Evolutionary conservation across 306 rosid genomes (phyloP).

Genomic region (Bauhinia variegata): DNA sequence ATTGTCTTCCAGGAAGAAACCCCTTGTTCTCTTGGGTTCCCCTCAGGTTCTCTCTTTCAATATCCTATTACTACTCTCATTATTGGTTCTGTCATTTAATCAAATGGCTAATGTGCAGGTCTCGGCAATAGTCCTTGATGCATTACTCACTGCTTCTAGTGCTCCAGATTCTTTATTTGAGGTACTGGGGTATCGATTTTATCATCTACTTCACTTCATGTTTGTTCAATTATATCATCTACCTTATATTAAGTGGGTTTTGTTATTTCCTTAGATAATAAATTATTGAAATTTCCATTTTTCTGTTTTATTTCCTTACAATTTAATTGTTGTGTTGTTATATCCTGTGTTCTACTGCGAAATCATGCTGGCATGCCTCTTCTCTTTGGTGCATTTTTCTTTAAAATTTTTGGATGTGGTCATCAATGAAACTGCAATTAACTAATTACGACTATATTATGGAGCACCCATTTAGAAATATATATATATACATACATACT

Average conservation of each 20-base stretch:
- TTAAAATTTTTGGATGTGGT: not conserved
- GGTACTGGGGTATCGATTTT: conserved; percentile 40
- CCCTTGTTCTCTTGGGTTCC: conserved; percentile 79
- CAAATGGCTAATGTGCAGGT: conserved; percentile 46
- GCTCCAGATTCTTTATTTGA: conserved; percentile 60
- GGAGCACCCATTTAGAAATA: not conserved
- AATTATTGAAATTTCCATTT: not conserved
- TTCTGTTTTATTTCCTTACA: not conserved
- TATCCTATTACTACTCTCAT: not conserved
- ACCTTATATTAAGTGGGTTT: not conserved
- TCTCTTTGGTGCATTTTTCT: not conserved
- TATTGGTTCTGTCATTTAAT: not conserved
- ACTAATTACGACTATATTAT: not conserved
- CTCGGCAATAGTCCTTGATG: conserved; percentile 75
- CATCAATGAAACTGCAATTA: conserved; percentile 4
- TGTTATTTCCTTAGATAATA: too few relatives aligned
- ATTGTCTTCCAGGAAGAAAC: conserved; percentile 52
- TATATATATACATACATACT: not conserved
- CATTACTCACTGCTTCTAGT: conserved; percentile 67
- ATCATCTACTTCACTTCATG: not conserved
- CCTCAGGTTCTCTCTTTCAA: conserved; percentile 56
- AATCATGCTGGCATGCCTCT: not conserved
- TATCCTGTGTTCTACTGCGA: not conserved
- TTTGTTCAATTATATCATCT: not conserved
- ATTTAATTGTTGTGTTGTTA: too few relatives aligned